Base-by-base conservation (phyloP, 805 yeast genomes). In the Suhomyces sp. region DNA sequence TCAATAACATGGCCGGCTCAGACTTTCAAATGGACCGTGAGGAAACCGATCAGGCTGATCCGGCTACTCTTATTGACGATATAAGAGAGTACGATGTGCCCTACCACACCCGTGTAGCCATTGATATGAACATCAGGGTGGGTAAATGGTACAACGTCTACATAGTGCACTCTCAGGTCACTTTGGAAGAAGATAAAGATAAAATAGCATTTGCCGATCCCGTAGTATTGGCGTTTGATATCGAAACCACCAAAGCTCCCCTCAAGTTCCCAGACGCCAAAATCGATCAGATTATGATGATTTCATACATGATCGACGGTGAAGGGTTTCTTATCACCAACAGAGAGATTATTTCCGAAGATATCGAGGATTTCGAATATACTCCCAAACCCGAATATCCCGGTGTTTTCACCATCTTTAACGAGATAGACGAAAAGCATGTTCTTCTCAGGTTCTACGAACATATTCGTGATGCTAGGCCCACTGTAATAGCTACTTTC, bases 261-360 rank as follows among this genome's bases (percentile, higher is more conserved):
- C 78, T 94, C 55, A 96, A 94, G 67, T 94, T 94, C 60, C 99
- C 99, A 0, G 99, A 90, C 62, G 81, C 97, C 5, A 77, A 87
- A 9, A 79, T 88, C 5, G 99, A 94, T 71, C 96, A 90, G 69
- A 82, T 94, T 41, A 94, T 94, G 97, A 96, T 96, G 99, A 94
- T 94, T 48, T 96, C 99, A 2, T 94, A 94, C 67, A 96, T 96
- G 99, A 92, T 94, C 56, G 99, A 94, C 66, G 99, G 98, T 9
- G 96, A 90, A 61, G 99, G 99, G 38, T 94, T 75, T 65, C 74
- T 94, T 40, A 96, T 94, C 55, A 94, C 98, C 8, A 94, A 94
- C 66, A 76, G 99, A 61, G 97, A 92, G 60, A 90, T 94, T 61
- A 92, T 94, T 38, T 85, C 96, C 6, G 89, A 90, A 66, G 98